Conservation (phyloP, 1,284 basidiomycete species). For the Ganoderma boninense region DNA sequence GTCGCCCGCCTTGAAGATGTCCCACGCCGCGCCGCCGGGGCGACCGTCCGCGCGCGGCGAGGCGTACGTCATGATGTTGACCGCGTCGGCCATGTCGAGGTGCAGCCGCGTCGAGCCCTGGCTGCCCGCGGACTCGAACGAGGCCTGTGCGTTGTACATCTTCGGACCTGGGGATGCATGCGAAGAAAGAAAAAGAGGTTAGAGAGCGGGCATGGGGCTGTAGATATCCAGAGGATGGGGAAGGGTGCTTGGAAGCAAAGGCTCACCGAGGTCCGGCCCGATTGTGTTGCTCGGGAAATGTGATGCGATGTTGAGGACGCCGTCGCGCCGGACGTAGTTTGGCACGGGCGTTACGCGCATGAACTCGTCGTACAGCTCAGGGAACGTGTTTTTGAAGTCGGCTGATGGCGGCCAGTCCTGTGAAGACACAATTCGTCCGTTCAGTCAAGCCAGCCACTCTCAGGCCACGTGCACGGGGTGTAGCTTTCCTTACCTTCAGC, state of each 20-base stretch:
- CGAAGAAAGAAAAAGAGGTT: too few species aligned
- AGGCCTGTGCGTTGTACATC: constrained; percentile 77
- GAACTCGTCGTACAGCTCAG: constrained; percentile 86
- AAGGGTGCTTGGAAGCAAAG: constrained; percentile 46
- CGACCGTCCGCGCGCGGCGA: constrained; percentile 60
- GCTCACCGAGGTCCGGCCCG: constrained; percentile 78
- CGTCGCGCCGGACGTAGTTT: constrained; percentile 83
- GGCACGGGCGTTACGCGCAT: constrained; percentile 80
- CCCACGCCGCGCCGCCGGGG: constrained; percentile 86
- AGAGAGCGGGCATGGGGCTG: neutral
- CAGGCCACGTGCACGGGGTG: neutral
- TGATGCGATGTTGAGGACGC: constrained; percentile 81
- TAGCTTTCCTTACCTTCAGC: constrained; percentile 14
- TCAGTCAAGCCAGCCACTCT: neutral
- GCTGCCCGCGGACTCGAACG: constrained; percentile 58
- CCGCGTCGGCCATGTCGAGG: constrained; percentile 92
- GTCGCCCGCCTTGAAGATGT: constrained; percentile 83
- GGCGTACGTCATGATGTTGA: constrained; percentile 87
- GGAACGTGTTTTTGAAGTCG: constrained; percentile 79
- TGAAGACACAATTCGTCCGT: too few species aligned
- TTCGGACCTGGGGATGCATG: constrained; percentile 64
- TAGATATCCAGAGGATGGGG: constrained; percentile 18
- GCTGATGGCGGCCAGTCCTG: constrained; percentile 33
- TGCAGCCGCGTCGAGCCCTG: constrained; percentile 85
- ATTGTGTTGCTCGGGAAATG: constrained; percentile 83